Evolutionary conservation across 805 yeast species (phyloP), one percentile per base, ranked within the genome.

Genomic region (Komagataella phaffii): DNA sequence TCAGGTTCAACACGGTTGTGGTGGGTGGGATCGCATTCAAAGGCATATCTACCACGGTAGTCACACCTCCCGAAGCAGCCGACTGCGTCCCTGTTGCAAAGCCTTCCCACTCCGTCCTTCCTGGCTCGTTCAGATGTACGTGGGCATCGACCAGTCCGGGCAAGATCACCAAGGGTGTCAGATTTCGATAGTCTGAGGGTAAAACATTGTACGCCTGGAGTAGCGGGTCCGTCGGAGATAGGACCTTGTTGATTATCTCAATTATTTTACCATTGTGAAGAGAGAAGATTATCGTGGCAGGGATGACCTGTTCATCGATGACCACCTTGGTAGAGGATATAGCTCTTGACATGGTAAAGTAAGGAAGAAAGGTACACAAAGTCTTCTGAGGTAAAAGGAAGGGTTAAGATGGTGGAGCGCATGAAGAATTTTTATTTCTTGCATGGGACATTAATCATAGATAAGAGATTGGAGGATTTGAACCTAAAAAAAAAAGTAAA

Each of bases 91-190:
- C 98, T 0, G 96, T 85, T n/a, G 82, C 96, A 64, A 91, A 90
- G 1, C 98, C 98, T 66, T 90, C 98, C 98, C 98, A 90, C 55
- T 89, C 96, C 1, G 97, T 90, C 58, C 97, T 72, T n/a, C 98
- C 98, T 0, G 98, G 97, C 61, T 91, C 98, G 64, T 91, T 91
- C 58, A 90, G 70, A 61, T 90, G 98, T 23, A 90, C 98, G 64
- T 90, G 98, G 4, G 96, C 77, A 61, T 90, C 98, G 3, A 90
- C 95, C 30, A 90, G 74, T 0, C 98, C 98, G 0, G 98, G 97
- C 71, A 91, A 70, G 10, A 90, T 74, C 36, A 77, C 77, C 18
- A 70, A 64, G 0, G 90, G 88, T 3, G 84, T 71, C 3, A 82
- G 80, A 55, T 81, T 72, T 46, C 81, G 65, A 60, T 72, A 75